Percentiles rank a stretch among this genome's conserved stretches.
phyloP scores from a whole-genome alignment of 1,284 basidiomycete species.

The Hypsizygus ulmarius region DNA sequence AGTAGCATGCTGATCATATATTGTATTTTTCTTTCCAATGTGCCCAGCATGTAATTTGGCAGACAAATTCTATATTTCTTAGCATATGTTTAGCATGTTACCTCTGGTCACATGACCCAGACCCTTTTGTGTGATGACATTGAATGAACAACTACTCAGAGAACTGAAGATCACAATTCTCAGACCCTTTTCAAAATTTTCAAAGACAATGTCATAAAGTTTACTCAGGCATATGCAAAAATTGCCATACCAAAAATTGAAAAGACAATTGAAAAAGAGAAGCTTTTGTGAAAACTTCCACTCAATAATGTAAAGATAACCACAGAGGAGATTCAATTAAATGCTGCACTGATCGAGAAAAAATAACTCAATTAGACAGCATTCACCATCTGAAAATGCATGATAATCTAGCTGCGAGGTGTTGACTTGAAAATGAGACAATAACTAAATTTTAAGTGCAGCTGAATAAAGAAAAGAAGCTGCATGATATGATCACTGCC shows the following conservation, averaged over 20 bases:
- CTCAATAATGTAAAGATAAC: too few species aligned
- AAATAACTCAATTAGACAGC: conserved; percentile 11
- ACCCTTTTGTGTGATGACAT: too few species aligned
- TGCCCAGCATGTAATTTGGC: too few species aligned
- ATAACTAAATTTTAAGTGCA: conserved; percentile 31
- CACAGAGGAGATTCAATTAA: neutral
- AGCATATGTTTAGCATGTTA: too few species aligned
- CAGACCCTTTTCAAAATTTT: neutral
- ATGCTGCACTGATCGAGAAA: neutral
- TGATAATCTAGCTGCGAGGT: conserved; percentile 14
- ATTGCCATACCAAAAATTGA: neutral
- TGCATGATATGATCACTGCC: conserved; percentile 22
- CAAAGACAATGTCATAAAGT: neutral
- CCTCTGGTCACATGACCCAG: too few species aligned
- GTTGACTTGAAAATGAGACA: conserved; percentile 27
- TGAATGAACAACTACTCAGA: neutral
- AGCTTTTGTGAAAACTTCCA: too few species aligned
- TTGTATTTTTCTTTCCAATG: too few species aligned
- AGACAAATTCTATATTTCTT: too few species aligned
- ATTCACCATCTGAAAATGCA: conserved; percentile 13
- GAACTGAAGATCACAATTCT: neutral
- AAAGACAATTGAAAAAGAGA: too few species aligned
- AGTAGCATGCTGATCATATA: too few species aligned
- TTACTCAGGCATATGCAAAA: neutral
- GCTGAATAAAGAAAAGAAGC: conserved; percentile 24